Conservation (phyloP, 1,284 basidiomycete species). For the Anthracocystis walkeri region DNA sequence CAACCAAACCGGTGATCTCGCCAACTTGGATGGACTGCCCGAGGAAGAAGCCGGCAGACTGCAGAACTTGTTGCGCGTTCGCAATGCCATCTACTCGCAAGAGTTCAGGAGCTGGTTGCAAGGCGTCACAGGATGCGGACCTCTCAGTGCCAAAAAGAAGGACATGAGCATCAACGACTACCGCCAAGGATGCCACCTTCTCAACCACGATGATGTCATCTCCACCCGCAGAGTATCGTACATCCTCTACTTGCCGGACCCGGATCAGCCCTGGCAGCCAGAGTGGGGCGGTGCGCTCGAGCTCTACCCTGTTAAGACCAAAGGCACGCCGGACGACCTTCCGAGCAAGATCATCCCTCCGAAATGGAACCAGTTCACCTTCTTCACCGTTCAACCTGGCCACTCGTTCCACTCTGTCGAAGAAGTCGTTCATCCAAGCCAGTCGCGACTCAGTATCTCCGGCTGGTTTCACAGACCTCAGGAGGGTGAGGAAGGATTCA, state of each 20-base stretch:
- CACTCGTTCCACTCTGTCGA: slow-evolving; percentile 96
- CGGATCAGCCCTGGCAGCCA: slow-evolving; percentile 77
- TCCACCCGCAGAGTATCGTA: slow-evolving; percentile 93
- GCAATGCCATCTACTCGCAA: slow-evolving; percentile 90
- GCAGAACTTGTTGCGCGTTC: slow-evolving; percentile 75
- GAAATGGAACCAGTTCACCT: slow-evolving; percentile 94
- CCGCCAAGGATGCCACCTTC: slow-evolving; percentile 84
- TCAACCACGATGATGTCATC: slow-evolving; percentile 85
- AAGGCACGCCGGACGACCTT: slow-evolving; percentile 58
- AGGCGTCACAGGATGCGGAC: slow-evolving; percentile 90
- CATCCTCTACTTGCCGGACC: slow-evolving; percentile 96
- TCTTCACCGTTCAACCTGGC: slow-evolving; percentile 88
- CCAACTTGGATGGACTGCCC: slow-evolving; percentile 84
- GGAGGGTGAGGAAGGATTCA: slow-evolving; percentile 88
- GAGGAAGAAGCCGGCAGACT: slow-evolving; percentile 61
- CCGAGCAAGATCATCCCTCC: slow-evolving; percentile 64
- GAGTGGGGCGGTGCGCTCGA: slow-evolving; percentile 94
- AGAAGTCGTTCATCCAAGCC: slow-evolving; percentile 76
- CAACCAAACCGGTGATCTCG: slow-evolving; percentile 96
- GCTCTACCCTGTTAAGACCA: slow-evolving; percentile 79
- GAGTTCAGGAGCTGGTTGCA: slow-evolving; percentile 87
- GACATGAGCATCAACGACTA: slow-evolving; percentile 97
- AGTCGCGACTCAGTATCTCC: slow-evolving; percentile 79
- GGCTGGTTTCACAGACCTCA: slow-evolving; percentile 93
- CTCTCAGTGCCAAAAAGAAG: slow-evolving; percentile 88